phyloP scores from a whole-genome alignment of 1,284 basidiomycete species.

The Coniophora puteana region DNA sequence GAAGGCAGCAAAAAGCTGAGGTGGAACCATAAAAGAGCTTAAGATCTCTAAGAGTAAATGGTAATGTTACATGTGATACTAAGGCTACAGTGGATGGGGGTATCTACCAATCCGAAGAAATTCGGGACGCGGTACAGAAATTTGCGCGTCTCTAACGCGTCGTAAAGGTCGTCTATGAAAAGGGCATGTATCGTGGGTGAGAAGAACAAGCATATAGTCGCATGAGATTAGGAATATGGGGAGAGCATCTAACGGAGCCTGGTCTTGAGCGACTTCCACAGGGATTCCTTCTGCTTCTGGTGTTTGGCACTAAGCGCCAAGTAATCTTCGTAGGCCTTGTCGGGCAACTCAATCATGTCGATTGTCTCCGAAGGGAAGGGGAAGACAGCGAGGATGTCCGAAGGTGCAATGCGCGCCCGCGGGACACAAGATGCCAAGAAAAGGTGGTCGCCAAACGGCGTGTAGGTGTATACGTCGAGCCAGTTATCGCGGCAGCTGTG shows the following conservation, averaged over 20 bases:
- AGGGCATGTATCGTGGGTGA: too few relatives aligned
- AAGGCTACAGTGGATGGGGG: conserved; percentile 22
- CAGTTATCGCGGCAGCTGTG: conserved; percentile 49
- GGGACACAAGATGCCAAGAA: conserved; percentile 57
- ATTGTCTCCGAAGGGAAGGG: conserved; percentile 36
- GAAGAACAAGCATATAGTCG: too few relatives aligned
- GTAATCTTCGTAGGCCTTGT: conserved; percentile 51
- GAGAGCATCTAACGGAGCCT: conserved; percentile 21
- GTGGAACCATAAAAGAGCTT: too few relatives aligned
- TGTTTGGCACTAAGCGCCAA: conserved; percentile 44
- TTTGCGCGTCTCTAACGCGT: too few relatives aligned
- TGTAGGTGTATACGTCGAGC: conserved; percentile 60
- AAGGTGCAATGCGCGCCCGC: conserved; percentile 52
- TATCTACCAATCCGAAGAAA: conserved; percentile 8
- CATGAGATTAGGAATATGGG: not conserved
- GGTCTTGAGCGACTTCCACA: conserved; percentile 47
- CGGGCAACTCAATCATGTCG: conserved; percentile 61
- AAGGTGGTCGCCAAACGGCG: conserved; percentile 55
- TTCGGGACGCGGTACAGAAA: too few relatives aligned
- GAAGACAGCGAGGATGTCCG: conserved; percentile 55
- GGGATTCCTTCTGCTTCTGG: conserved; percentile 45
- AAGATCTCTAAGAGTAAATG: too few relatives aligned
- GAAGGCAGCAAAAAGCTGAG: too few relatives aligned
- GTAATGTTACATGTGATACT: too few relatives aligned
- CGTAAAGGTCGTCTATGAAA: too few relatives aligned